A percentile compares a stretch with the other conserved stretches of the same genome.
Conservation (phyloP, 257 asterid genomes). For the Solanum habrochaites region DNA sequence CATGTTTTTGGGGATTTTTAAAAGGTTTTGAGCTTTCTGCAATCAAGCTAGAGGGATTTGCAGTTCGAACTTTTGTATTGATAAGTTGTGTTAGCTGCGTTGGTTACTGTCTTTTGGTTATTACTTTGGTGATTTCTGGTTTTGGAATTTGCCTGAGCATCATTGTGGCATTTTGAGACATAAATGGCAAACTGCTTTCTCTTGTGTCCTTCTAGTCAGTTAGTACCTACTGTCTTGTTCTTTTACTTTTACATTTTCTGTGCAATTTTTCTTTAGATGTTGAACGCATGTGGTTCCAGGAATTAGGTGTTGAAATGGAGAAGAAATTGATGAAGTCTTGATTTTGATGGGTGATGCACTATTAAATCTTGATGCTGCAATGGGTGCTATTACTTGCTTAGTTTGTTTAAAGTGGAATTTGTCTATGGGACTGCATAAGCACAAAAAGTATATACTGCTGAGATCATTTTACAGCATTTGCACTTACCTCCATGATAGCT, state of each 20-base stretch:
- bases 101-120: background rate
- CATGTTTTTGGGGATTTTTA: too few species aligned
- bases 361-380: background rate
- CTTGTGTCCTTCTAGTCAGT: slow-evolving; percentile 74
- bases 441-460: background rate
- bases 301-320: background rate
- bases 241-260: background rate
- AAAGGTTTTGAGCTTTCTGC: background rate
- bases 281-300: background rate
- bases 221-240: slow-evolving; percentile 6
- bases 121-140: background rate
- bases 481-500: background rate
- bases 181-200: slow-evolving; percentile 12
- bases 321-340: background rate
- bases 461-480: background rate
- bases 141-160: background rate
- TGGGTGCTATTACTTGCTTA: background rate
- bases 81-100: background rate
- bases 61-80: background rate
- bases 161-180: background rate
- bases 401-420: background rate
- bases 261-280: background rate
- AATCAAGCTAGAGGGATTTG: background rate
- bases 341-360: background rate
- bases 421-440: background rate